A percentile compares a stretch with the other conserved stretches of the same genome.
These are phyloP conservation scores for Xylaria sp. DNA, from an alignment of 2,329 filamentous ascomycete genomes.

Conservation along the genomic window DNA sequence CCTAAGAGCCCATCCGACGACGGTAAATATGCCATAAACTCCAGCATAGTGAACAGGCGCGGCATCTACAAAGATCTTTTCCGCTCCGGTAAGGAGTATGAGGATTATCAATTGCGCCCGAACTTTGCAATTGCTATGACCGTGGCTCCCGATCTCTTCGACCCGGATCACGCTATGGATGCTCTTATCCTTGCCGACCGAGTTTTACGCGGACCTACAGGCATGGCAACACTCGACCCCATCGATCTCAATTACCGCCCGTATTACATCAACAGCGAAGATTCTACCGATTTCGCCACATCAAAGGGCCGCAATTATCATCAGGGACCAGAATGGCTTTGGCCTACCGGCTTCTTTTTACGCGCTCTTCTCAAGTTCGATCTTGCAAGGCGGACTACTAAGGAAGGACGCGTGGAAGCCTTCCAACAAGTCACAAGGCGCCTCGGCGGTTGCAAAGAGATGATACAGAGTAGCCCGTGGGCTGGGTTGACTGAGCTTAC, in stretches of 20 bases:
- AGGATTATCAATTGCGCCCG: slow-evolving; percentile 94
- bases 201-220: slow-evolving; percentile 83
- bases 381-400: slow-evolving; percentile 72
- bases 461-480: slow-evolving; percentile 84
- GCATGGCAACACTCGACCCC: slow-evolving; percentile 96
- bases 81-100: slow-evolving; percentile 91
- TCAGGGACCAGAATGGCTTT: slow-evolving; percentile 97
- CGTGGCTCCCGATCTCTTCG: slow-evolving; percentile 89
- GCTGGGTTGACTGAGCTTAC: slow-evolving; percentile 93
- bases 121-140: slow-evolving; percentile 98
- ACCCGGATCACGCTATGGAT: slow-evolving; percentile 78
- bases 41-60: slow-evolving; percentile 82
- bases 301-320: slow-evolving; percentile 97
- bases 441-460: slow-evolving; percentile 84
- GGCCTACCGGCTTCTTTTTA: slow-evolving; percentile 96
- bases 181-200: slow-evolving; percentile 84
- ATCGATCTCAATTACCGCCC: slow-evolving; percentile 92
- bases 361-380: slow-evolving; percentile 93
- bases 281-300: slow-evolving; percentile 89
- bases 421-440: slow-evolving; percentile 94
- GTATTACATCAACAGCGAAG: slow-evolving; percentile 94
- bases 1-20: slow-evolving; percentile 78
- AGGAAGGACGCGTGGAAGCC: slow-evolving; percentile 79
- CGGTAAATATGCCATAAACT: slow-evolving; percentile 80
- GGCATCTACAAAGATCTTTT: slow-evolving; percentile 99